phyloP scores from a whole-genome alignment of 2,329 filamentous ascomycete species.

The Exophiala mesophila region DNA sequence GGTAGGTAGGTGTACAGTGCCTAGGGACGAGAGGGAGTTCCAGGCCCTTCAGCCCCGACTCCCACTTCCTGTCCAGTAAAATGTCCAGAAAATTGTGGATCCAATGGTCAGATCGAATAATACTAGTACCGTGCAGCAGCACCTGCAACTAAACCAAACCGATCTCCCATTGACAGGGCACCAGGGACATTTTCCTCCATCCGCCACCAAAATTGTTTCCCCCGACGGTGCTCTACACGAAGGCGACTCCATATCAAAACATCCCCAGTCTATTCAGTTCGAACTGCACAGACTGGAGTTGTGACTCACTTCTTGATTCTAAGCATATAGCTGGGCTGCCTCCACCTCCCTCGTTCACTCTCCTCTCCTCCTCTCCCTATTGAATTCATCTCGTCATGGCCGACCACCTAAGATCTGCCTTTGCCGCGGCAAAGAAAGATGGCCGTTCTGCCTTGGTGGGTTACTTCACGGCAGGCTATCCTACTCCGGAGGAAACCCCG shows the following conservation, averaged over 20 bases:
- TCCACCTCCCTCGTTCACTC: not conserved
- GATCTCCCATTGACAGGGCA: too few relatives aligned
- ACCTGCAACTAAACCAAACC: too few relatives aligned
- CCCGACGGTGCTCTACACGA: not conserved
- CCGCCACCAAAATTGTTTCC: not conserved
- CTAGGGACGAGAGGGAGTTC: too few relatives aligned
- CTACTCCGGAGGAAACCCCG: constrained; percentile 73
- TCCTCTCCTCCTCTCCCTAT: constrained; percentile 2
- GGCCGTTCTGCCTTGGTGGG: constrained; percentile 77
- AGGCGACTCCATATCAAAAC: not conserved
- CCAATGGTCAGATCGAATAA: too few relatives aligned
- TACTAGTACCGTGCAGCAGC: too few relatives aligned
- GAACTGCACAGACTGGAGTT: not conserved
- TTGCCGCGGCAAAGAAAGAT: constrained; percentile 54
- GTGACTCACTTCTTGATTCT: not conserved
- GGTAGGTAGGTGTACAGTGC: too few relatives aligned
- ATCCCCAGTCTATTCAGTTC: not conserved
- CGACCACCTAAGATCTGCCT: constrained; percentile 53
- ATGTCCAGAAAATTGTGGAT: too few relatives aligned
- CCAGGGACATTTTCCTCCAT: too few relatives aligned
- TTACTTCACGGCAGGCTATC: constrained; percentile 94
- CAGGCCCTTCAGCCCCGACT: too few relatives aligned
- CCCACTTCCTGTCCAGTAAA: too few relatives aligned
- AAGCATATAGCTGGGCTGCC: not conserved
- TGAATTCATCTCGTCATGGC: constrained; percentile 30